phyloP scores from a whole-genome alignment of 306 rosid species.

The Neltuma alba region DNA sequence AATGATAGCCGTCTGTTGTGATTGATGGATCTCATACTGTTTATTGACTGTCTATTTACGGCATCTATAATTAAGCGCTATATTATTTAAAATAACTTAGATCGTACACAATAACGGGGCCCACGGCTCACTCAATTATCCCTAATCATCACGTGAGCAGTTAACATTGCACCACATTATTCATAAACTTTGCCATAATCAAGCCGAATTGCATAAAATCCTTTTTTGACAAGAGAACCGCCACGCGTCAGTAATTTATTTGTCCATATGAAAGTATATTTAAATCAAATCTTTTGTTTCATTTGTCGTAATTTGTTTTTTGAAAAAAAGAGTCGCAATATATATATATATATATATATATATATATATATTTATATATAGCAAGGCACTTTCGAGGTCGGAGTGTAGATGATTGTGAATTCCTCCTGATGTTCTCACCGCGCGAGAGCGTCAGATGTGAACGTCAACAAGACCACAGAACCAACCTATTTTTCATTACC shows the following conservation, averaged over 20 bases:
- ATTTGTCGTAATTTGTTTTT: no score
- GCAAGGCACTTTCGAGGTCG: background rate
- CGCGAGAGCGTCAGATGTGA: background rate
- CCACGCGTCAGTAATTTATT: background rate
- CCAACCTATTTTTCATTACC: no score
- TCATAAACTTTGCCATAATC: background rate
- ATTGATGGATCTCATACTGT: slow-evolving; percentile 33
- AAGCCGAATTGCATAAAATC: background rate
- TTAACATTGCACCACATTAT: background rate
- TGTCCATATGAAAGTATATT: background rate
- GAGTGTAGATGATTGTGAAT: background rate
- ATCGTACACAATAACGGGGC: slow-evolving; percentile 31
- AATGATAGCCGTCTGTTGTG: slow-evolving; percentile 31
- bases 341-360: no score
- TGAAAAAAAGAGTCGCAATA: background rate
- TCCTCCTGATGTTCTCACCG: background rate
- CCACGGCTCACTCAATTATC: slow-evolving; percentile 22
- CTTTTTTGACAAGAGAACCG: background rate
- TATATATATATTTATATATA: no score
- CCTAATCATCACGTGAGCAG: background rate
- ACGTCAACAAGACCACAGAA: no score
- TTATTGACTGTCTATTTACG: slow-evolving; percentile 31
- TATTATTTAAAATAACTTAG: slow-evolving; percentile 34
- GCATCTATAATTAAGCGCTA: slow-evolving; percentile 12
- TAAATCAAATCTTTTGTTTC: no score